These are phyloP conservation scores for Daldinia loculata DNA, from an alignment of 495 filamentous ascomycete genomes.

Conservation along the genomic window DNA sequence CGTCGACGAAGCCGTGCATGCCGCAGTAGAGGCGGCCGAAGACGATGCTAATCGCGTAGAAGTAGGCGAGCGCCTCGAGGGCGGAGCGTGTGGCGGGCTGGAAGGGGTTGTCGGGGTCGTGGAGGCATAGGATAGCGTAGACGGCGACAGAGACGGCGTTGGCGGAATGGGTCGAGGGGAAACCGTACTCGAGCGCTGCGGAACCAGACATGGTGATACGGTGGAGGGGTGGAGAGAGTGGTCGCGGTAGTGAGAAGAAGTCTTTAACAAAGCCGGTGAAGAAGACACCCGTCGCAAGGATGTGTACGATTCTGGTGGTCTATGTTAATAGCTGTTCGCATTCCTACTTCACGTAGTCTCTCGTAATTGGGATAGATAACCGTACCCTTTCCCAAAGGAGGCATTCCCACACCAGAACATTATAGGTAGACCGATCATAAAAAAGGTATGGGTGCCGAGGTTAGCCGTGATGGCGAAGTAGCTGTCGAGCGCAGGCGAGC, in stretches of 20 bases:
- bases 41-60: slow-evolving; percentile 89
- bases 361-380: slow-evolving; percentile 22
- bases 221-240: slow-evolving; percentile 89
- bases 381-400: slow-evolving; percentile 82
- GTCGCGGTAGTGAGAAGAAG: slow-evolving; percentile 90
- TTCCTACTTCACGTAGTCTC: neutral
- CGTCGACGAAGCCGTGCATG: slow-evolving; percentile 97
- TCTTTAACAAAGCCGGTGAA: slow-evolving; percentile 95
- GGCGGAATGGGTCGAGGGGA: slow-evolving; percentile 95
- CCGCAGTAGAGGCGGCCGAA: slow-evolving; percentile 93
- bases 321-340: neutral
- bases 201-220: slow-evolving; percentile 97
- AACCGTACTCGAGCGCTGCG: slow-evolving; percentile 93
- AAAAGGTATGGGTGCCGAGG: slow-evolving; percentile 97
- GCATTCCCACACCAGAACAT: slow-evolving; percentile 95
- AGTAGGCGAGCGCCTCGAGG: slow-evolving; percentile 73
- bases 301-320: slow-evolving; percentile 76
- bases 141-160: slow-evolving; percentile 95
- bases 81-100: slow-evolving; percentile 60
- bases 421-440: slow-evolving; percentile 92
- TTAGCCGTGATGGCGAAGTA: slow-evolving; percentile 98
- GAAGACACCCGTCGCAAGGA: slow-evolving; percentile 89
- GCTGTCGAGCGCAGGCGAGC: slow-evolving; percentile 84
- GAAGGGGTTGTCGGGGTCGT: slow-evolving; percentile 62
- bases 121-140: slow-evolving; percentile 76